These are phyloP conservation scores for Viola odorata DNA, from an alignment of 345 rosid genomes.

Conservation along the genomic window DNA sequence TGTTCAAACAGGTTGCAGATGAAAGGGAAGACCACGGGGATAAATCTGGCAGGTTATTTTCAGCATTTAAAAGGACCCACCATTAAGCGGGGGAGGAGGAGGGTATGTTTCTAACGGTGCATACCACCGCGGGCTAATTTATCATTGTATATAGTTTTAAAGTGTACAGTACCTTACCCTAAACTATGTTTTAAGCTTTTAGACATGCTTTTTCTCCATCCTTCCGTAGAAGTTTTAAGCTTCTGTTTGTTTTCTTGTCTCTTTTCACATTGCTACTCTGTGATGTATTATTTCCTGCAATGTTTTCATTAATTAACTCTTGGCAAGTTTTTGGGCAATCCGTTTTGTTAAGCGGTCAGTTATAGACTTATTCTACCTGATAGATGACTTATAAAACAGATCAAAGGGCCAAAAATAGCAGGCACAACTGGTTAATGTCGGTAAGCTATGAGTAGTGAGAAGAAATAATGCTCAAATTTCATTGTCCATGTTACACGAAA, in stretches of 20 bases:
- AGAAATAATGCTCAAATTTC: background rate
- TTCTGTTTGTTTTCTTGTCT: background rate
- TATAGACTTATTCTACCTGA: too few relatives aligned
- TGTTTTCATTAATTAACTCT: background rate
- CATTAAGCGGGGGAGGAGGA: slow-evolving; percentile 28
- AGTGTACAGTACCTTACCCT: slow-evolving; percentile 32
- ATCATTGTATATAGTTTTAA: slow-evolving; percentile 12
- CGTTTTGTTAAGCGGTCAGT: too few relatives aligned
- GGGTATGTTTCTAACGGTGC: slow-evolving; percentile 20
- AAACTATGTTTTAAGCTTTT: background rate
- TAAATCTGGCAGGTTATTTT: slow-evolving; percentile 39
- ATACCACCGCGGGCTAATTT: slow-evolving; percentile 1
- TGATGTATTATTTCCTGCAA: background rate
- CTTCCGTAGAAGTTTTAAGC: slow-evolving; percentile 2
- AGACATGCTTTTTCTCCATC: background rate
- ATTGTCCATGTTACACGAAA: background rate
- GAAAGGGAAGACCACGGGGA: slow-evolving; percentile 38
- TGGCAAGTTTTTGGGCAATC: too few relatives aligned
- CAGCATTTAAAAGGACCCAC: slow-evolving; percentile 46
- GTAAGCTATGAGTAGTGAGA: too few relatives aligned
- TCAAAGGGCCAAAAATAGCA: too few relatives aligned
- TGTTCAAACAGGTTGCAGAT: slow-evolving; percentile 47
- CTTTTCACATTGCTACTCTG: background rate
- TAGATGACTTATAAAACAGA: too few relatives aligned
- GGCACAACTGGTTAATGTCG: too few relatives aligned